phyloP scores from a whole-genome alignment of 805 yeast species.

The Vanderwaltozyma polyspora region DNA sequence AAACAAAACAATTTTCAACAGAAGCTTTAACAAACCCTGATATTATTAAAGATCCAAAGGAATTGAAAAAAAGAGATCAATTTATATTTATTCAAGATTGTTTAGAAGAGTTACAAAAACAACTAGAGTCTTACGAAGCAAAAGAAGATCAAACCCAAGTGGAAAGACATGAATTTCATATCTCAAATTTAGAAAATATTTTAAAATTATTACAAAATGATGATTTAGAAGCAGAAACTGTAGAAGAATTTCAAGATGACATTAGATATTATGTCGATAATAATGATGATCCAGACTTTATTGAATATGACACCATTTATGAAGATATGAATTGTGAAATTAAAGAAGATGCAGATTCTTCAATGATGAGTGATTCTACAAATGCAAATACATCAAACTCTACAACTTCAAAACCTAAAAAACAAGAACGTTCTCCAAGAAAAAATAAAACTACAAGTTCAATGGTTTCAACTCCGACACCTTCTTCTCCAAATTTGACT shows the following conservation, averaged over 20 bases:
- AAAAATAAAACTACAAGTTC: not conserved
- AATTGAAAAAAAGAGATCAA: slow-evolving; percentile 66
- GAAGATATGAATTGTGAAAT: slow-evolving; percentile 58
- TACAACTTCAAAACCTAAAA: not conserved
- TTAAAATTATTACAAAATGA: slow-evolving; percentile 71
- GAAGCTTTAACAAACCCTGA: slow-evolving; percentile 76
- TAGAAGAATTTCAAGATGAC: slow-evolving; percentile 74
- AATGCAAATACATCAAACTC: not conserved
- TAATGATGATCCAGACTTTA: slow-evolving; percentile 84
- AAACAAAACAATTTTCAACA: slow-evolving; percentile 86
- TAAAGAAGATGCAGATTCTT: slow-evolving; percentile 19
- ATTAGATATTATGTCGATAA: slow-evolving; percentile 88
- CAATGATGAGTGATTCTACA: not conserved
- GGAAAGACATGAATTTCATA: slow-evolving; percentile 72
- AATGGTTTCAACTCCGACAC: not conserved
- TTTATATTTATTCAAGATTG: slow-evolving; percentile 55
- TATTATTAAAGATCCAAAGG: slow-evolving; percentile 59
- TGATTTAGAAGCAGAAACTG: slow-evolving; percentile 62
- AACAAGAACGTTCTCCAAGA: not conserved
- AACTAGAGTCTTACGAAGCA: slow-evolving; percentile 67
- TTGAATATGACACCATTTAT: slow-evolving; percentile 87
- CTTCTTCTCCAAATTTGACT: not conserved
- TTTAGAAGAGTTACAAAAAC: slow-evolving; percentile 72
- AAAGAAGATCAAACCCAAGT: slow-evolving; percentile 51
- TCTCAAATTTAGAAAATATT: slow-evolving; percentile 64